A percentile compares a stretch with the other conserved stretches of the same genome.
Conservation (phyloP, 208 protist genomes). For the Trichomonas vaginalis region DNA sequence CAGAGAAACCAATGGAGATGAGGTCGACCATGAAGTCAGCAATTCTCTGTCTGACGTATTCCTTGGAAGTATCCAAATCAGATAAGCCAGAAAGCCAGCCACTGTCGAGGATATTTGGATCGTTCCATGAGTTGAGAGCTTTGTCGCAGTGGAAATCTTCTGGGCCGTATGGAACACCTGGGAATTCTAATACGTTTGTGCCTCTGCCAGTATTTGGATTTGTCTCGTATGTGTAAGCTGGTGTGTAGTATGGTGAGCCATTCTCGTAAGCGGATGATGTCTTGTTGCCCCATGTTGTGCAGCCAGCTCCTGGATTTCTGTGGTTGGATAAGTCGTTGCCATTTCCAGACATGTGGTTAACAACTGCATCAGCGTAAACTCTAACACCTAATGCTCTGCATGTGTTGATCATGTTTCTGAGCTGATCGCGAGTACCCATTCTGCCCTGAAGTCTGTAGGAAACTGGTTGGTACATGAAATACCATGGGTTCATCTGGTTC, state of each 20-base stretch:
- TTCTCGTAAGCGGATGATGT: constrained; percentile 31
- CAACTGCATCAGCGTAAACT: constrained; percentile 44
- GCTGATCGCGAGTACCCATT: constrained; percentile 37
- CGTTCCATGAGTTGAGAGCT: constrained; percentile 46
- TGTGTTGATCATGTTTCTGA: constrained; percentile 38
- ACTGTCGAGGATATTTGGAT: constrained; percentile 46
- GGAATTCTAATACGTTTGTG: constrained; percentile 40
- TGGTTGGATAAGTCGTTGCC: constrained; percentile 44
- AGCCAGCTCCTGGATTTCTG: constrained; percentile 31
- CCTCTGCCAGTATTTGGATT: constrained; percentile 32
- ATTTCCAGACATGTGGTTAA: constrained; percentile 50
- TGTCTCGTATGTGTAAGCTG: constrained; percentile 30
- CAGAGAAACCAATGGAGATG: constrained; percentile 36
- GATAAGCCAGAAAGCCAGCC: constrained; percentile 44
- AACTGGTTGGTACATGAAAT: constrained; percentile 51
- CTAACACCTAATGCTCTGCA: constrained; percentile 38
- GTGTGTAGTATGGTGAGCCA: constrained; percentile 42
- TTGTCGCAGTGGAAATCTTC: constrained; percentile 52
- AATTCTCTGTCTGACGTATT: constrained; percentile 47
- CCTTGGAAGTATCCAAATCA: constrained; percentile 46
- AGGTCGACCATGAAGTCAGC: constrained; percentile 48
- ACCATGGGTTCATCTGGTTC: constrained; percentile 47
- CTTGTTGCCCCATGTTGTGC: constrained; percentile 38
- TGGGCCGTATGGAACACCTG: constrained; percentile 40
- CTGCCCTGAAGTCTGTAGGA: constrained; percentile 43